phyloP scores from a whole-genome alignment of 768 basidiomycete genomes.

The Hericium erinaceus region DNA sequence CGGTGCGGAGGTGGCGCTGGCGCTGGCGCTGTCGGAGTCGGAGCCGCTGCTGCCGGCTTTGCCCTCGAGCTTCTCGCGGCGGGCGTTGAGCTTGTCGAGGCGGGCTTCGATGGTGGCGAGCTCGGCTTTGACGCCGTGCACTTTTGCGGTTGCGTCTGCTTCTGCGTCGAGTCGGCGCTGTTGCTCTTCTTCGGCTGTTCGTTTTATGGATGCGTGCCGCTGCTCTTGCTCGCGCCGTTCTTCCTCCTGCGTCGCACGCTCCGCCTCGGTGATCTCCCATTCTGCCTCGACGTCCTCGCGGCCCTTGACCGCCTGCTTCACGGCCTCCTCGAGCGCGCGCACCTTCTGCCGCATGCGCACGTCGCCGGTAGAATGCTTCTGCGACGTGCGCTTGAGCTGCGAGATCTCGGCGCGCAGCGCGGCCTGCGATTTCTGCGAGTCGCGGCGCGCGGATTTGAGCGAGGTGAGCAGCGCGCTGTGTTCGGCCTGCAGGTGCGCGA shows the following conservation, averaged over 20 bases:
- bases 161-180: slow-evolving; percentile 26
- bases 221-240: slow-evolving; percentile 24
- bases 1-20: neutral
- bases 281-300: slow-evolving; percentile 38
- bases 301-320: slow-evolving; percentile 55
- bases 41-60: slow-evolving; percentile 7
- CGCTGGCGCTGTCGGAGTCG: neutral
- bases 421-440: slow-evolving; percentile 77
- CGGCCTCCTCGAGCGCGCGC: slow-evolving; percentile 81
- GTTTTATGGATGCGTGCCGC: slow-evolving; percentile 1
- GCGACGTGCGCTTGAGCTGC: slow-evolving; percentile 69
- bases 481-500: slow-evolving; percentile 55
- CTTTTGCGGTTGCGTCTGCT: slow-evolving; percentile 33
- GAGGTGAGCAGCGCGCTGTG: slow-evolving; percentile 56
- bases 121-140: slow-evolving; percentile 29
- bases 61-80: slow-evolving; percentile 58
- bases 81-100: slow-evolving; percentile 57
- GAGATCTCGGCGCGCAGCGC: slow-evolving; percentile 80
- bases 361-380: slow-evolving; percentile 69
- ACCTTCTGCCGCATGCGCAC: slow-evolving; percentile 79
- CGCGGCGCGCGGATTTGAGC: slow-evolving; percentile 71
- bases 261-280: slow-evolving; percentile 29
- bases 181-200: slow-evolving; percentile 8
- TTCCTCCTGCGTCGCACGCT: slow-evolving; percentile 10
- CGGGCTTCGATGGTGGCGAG: slow-evolving; percentile 32